Percentiles rank a stretch among this genome's conserved stretches.
These are phyloP conservation scores for Stenogyne calaminthoides DNA, from an alignment of 305 asterid genomes.

Conservation along the genomic window DNA sequence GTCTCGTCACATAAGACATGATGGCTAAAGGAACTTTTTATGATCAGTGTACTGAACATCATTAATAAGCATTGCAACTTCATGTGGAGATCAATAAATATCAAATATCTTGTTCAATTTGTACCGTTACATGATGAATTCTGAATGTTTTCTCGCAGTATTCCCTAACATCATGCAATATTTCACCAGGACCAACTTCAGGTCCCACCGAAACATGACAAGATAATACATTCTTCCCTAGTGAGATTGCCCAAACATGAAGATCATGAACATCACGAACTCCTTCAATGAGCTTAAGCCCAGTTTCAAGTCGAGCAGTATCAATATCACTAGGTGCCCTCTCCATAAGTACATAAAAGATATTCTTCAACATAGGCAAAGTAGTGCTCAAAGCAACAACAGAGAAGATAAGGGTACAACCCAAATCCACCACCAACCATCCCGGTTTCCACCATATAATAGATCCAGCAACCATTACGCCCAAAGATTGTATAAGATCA, in stretches of 20 bases:
- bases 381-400: slow-evolving; percentile 55
- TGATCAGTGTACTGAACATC: not conserved
- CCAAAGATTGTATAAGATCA: slow-evolving; percentile 68
- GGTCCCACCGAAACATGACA: slow-evolving; percentile 61
- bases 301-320: slow-evolving; percentile 47
- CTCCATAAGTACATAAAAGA: slow-evolving; percentile 63
- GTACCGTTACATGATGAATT: slow-evolving; percentile 74
- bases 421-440: slow-evolving; percentile 67
- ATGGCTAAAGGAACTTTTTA: not conserved
- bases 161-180: slow-evolving; percentile 47
- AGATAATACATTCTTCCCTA: slow-evolving; percentile 55
- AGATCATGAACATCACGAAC: slow-evolving; percentile 67
- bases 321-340: slow-evolving; percentile 59
- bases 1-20: not conserved
- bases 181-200: slow-evolving; percentile 44
- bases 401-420: slow-evolving; percentile 70
- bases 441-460: slow-evolving; percentile 70
- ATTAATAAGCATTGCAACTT: not conserved
- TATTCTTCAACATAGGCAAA: slow-evolving; percentile 54
- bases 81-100: not conserved
- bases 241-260: slow-evolving; percentile 73
- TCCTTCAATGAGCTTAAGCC: slow-evolving; percentile 54
- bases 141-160: slow-evolving; percentile 45
- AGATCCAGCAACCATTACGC: slow-evolving; percentile 76
- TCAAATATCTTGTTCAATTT: slow-evolving; percentile 54